These are phyloP conservation scores for Apiospora pterosperma DNA, from an alignment of 2,329 filamentous ascomycete species.

Conservation along the genomic window DNA sequence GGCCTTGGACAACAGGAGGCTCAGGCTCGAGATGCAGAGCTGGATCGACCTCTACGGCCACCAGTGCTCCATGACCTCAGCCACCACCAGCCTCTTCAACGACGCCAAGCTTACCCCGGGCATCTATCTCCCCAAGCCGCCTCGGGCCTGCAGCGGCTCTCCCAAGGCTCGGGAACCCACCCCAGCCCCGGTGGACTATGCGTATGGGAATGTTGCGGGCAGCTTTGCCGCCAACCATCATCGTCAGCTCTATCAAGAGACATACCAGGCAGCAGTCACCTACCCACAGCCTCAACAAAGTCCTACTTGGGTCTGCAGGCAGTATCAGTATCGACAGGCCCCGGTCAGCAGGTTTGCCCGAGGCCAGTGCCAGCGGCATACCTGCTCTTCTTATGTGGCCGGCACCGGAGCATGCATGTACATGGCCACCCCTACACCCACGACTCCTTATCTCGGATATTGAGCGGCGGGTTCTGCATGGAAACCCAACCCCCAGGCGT, in stretches of 20 bases:
- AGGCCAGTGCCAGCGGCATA: neutral
- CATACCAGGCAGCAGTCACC: neutral
- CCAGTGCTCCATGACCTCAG: neutral
- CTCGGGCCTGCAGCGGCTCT: neutral
- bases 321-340: neutral
- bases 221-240: neutral
- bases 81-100: neutral
- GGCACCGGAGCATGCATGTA: neutral
- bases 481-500: neutral
- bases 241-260: neutral
- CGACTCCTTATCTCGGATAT: neutral
- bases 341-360: neutral
- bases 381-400: neutral
- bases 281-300: neutral
- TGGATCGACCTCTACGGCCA: neutral
- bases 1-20: neutral
- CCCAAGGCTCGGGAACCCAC: neutral
- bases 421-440: no score
- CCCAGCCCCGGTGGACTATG: neutral
- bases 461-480: neutral
- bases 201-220: neutral
- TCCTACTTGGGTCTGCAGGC: neutral
- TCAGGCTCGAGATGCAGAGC: neutral
- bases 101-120: neutral
- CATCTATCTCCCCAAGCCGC: neutral